Evolutionary conservation across 1,284 basidiomycete species (phyloP).

Genomic region (Naganishia liquefaciens): DNA sequence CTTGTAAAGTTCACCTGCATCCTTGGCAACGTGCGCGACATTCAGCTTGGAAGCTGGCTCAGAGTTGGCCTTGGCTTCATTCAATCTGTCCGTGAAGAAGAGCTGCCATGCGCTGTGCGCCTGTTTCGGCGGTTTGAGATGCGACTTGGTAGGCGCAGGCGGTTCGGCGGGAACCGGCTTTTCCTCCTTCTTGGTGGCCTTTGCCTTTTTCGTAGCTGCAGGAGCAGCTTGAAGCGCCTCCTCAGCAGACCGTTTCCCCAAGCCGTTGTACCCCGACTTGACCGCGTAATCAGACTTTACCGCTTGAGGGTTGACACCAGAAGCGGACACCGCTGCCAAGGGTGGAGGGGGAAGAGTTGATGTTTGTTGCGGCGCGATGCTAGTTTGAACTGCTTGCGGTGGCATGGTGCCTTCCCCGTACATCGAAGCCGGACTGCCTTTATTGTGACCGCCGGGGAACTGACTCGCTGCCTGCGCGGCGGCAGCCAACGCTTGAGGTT

Average conservation of each 20-base stretch:
- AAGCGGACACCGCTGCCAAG: not conserved
- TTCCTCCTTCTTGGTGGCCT: slow-evolving; percentile 19
- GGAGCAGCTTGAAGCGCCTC: slow-evolving; percentile 3
- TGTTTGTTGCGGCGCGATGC: slow-evolving; percentile 16
- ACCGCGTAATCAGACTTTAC: slow-evolving; percentile 16
- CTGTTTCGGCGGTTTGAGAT: slow-evolving; percentile 82
- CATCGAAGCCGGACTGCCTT: slow-evolving; percentile 5
- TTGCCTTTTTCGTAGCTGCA: slow-evolving; percentile 28
- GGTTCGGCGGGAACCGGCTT: slow-evolving; percentile 20
- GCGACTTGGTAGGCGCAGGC: slow-evolving; percentile 50
- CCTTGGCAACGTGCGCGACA: slow-evolving; percentile 92
- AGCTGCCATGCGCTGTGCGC: slow-evolving; percentile 95
- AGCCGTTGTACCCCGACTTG: slow-evolving; percentile 21
- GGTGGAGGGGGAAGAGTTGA: slow-evolving; percentile 7
- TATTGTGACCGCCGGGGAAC: slow-evolving; percentile 6
- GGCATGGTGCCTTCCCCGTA: slow-evolving; percentile 23
- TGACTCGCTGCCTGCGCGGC: slow-evolving; percentile 17
- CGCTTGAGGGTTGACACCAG: slow-evolving; percentile 8
- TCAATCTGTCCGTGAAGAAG: slow-evolving; percentile 94
- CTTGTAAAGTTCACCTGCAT: slow-evolving; percentile 88
- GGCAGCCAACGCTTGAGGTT: slow-evolving; percentile 18
- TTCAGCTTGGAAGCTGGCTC: slow-evolving; percentile 74
- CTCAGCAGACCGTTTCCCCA: slow-evolving; percentile 32
- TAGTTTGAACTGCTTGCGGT: slow-evolving; percentile 12
- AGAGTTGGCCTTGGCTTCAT: slow-evolving; percentile 71